phyloP scores from a whole-genome alignment of 805 yeast genomes.

The Saccharomycopsis selenospora region DNA sequence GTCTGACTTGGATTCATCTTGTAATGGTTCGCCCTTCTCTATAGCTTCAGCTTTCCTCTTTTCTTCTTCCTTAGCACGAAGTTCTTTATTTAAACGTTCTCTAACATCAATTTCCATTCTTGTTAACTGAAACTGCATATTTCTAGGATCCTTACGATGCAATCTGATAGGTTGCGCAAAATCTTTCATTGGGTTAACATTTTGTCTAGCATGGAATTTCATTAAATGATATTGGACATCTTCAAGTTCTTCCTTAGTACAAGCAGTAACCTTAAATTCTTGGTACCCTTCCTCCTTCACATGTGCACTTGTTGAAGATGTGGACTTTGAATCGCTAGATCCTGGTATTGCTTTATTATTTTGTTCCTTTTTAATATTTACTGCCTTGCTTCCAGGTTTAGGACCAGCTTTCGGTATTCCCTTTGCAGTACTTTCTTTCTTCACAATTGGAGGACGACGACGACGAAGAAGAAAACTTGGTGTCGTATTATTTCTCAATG shows the following conservation, averaged over 20 bases:
- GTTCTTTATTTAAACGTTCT: constrained; percentile 34
- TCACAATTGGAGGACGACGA: background rate
- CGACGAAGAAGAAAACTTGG: constrained; percentile 1
- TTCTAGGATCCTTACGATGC: constrained; percentile 90
- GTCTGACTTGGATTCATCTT: background rate
- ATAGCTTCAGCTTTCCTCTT: constrained; percentile 22
- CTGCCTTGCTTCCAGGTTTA: background rate
- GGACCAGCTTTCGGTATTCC: background rate
- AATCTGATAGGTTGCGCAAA: constrained; percentile 80
- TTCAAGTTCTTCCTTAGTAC: constrained; percentile 61
- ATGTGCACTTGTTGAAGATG: background rate
- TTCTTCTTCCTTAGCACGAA: constrained; percentile 23
- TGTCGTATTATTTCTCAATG: background rate
- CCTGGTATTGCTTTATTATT: constrained; percentile 1
- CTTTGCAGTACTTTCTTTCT: background rate
- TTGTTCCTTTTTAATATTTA: constrained; percentile 1
- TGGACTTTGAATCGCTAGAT: background rate
- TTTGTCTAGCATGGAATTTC: constrained; percentile 67
- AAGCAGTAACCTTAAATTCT: constrained; percentile 57
- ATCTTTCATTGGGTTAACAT: constrained; percentile 61
- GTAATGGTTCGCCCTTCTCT: constrained; percentile 22
- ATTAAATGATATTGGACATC: constrained; percentile 73
- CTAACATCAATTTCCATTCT: constrained; percentile 61
- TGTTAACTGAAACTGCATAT: constrained; percentile 78
- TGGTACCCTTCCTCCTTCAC: constrained; percentile 6